Conservation (phyloP, 768 basidiomycete species). For the Mycena filopes region DNA sequence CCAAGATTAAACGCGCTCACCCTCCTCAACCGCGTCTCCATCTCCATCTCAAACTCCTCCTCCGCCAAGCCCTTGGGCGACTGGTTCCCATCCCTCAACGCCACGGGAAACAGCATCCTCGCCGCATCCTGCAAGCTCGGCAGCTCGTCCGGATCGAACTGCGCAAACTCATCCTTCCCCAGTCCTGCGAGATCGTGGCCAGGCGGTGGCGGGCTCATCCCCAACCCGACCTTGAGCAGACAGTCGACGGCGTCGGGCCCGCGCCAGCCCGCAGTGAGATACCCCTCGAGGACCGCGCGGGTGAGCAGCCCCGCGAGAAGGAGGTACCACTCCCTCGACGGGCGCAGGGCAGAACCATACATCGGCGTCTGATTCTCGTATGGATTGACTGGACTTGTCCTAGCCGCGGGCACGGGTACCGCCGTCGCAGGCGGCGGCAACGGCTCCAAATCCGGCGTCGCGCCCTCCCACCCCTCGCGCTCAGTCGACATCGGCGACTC, state of each 20-base stretch:
- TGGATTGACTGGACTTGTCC: conserved; percentile 17
- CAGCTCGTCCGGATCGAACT: conserved; percentile 82
- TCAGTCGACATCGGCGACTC: conserved; percentile 25
- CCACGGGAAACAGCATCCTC: conserved; percentile 74
- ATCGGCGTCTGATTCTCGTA: conserved; percentile 44
- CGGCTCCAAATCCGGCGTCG: conserved; percentile 28
- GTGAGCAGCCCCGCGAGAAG: conserved; percentile 81
- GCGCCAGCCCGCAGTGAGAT: conserved; percentile 83
- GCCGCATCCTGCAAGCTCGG: conserved; percentile 74
- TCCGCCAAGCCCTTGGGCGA: conserved; percentile 62
- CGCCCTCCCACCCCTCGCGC: conserved; percentile 29
- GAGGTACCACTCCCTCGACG: conserved; percentile 85
- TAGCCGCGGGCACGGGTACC: conserved; percentile 3
- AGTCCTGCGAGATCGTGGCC: too few species aligned
- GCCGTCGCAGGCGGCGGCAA: conserved; percentile 33
- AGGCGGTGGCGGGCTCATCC: conserved; percentile 33
- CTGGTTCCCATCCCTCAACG: conserved; percentile 47
- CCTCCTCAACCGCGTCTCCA: conserved; percentile 75
- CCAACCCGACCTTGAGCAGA: conserved; percentile 77
- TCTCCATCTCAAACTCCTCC: conserved; percentile 78
- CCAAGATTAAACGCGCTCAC: conserved; percentile 53
- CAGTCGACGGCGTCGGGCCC: conserved; percentile 77
- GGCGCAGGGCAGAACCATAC: conserved; percentile 65
- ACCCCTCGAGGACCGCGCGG: conserved; percentile 87
- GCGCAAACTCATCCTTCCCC: conserved; percentile 52